A percentile compares a stretch with the other conserved stretches of the same genome.
These are phyloP conservation scores for Tolypocladium cylindrosporum DNA, from an alignment of 2,329 filamentous ascomycete species.

Conservation along the genomic window DNA sequence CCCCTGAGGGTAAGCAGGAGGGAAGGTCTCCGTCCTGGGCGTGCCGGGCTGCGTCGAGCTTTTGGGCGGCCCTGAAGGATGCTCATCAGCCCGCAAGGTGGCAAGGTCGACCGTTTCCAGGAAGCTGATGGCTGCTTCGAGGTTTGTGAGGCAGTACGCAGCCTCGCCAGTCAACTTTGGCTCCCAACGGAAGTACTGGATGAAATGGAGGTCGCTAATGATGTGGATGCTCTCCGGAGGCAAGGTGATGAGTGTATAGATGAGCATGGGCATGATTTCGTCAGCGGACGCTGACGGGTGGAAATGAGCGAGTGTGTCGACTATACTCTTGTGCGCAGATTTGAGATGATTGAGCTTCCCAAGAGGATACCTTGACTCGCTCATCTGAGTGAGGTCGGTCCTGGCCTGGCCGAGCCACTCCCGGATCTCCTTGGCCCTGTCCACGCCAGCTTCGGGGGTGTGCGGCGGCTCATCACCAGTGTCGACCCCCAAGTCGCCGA, in stretches of 20 bases:
- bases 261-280: conserved; percentile 92
- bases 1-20: conserved; percentile 43
- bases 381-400: conserved; percentile 66
- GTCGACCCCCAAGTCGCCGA: conserved; percentile 75
- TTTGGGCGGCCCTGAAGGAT: conserved; percentile 57
- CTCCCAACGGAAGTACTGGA: conserved; percentile 81
- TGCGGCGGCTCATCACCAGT: conserved; percentile 48
- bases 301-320: conserved; percentile 66
- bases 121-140: conserved; percentile 91
- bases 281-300: conserved; percentile 82
- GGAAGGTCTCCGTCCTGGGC: conserved; percentile 44
- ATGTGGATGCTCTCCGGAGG: conserved; percentile 77
- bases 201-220: conserved; percentile 91
- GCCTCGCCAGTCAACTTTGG: conserved; percentile 86
- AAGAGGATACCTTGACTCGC: conserved; percentile 74
- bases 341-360: conserved; percentile 88
- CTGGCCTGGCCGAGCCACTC: conserved; percentile 63
- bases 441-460: conserved; percentile 45
- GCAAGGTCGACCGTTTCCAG: conserved; percentile 91
- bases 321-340: conserved; percentile 84
- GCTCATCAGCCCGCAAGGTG: conserved; percentile 73
- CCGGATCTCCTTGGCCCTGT: conserved; percentile 58
- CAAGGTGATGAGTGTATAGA: conserved; percentile 89
- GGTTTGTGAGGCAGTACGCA: conserved; percentile 90
- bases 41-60: conserved; percentile 35